A percentile compares a stretch with the other conserved stretches of the same genome.
Evolutionary conservation across 768 basidiomycete species (phyloP).

Genomic region (Termitomyces titanicus): DNA sequence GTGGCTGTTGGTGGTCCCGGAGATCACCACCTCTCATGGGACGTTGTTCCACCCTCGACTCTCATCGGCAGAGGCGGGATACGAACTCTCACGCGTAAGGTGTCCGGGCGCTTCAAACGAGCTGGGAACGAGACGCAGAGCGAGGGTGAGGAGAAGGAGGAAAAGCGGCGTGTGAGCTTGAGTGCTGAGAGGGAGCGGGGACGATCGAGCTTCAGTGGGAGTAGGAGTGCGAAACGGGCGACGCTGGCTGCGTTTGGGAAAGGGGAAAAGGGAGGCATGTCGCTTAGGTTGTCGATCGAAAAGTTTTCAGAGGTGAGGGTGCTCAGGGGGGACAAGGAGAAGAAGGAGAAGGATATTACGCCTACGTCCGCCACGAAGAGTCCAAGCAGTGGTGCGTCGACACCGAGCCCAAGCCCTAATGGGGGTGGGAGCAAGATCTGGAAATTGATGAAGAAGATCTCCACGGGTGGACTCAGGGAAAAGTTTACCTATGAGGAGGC

Average conservation of each 20-base stretch:
- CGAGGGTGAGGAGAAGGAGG: conserved; percentile 5
- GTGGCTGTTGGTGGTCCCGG: conserved; percentile 41
- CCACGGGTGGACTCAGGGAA: conserved; percentile 59
- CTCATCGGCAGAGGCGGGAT: conserved; percentile 10
- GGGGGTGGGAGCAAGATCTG: conserved; percentile 48
- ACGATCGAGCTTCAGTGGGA: conserved; percentile 23
- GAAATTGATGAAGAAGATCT: conserved; percentile 70
- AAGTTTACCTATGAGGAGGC: conserved; percentile 35
- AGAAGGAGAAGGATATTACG: neutral
- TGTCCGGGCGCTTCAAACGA: conserved; percentile 31
- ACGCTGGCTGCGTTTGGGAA: conserved; percentile 13
- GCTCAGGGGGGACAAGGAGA: neutral
- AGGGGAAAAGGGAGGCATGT: conserved; percentile 14
- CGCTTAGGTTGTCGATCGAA: conserved; percentile 31
- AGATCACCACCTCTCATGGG: conserved; percentile 27
- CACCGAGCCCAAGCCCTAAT: conserved; percentile 10
- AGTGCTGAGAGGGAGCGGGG: conserved; percentile 4
- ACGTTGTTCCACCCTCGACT: conserved; percentile 12
- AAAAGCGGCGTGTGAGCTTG: neutral
- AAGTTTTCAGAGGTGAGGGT: conserved; percentile 18
- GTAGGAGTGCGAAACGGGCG: conserved; percentile 25
- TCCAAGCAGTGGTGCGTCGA: conserved; percentile 7
- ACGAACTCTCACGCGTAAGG: conserved; percentile 29
- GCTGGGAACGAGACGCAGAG: conserved; percentile 11
- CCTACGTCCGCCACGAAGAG: neutral